A percentile compares a stretch with the other conserved stretches of the same genome.
phyloP scores from a whole-genome alignment of 208 protist genomes.

The Trypanosoma grayi region DNA sequence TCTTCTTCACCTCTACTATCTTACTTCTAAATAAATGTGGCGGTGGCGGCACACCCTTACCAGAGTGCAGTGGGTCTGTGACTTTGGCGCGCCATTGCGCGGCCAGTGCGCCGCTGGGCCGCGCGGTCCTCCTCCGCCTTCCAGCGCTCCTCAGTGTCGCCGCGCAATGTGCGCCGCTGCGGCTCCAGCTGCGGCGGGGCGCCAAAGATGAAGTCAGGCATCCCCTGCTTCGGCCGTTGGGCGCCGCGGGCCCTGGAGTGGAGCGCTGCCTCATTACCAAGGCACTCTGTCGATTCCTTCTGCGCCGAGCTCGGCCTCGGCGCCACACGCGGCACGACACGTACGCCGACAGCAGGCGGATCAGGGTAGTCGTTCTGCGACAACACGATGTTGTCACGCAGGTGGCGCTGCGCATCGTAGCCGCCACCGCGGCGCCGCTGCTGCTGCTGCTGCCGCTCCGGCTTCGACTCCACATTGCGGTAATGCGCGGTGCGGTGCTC shows the following conservation, averaged over 20 bases:
- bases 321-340: constrained; percentile 25
- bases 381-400: constrained; percentile 41
- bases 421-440: neutral
- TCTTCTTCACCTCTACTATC: no score
- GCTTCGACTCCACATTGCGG: constrained; percentile 30
- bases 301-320: constrained; percentile 36
- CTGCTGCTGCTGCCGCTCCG: neutral
- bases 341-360: constrained; percentile 61
- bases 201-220: constrained; percentile 50
- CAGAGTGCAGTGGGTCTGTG: constrained; percentile 63
- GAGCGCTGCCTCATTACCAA: constrained; percentile 14
- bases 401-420: neutral
- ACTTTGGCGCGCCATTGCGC: constrained; percentile 40
- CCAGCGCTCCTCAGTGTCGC: constrained; percentile 50
- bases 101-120: constrained; percentile 49
- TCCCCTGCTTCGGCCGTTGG: constrained; percentile 23
- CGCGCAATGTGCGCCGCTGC: constrained; percentile 28
- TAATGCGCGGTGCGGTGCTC: constrained; percentile 35
- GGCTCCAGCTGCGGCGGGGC: constrained; percentile 14
- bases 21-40: no score
- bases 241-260: constrained; percentile 25
- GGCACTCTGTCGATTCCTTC: constrained; percentile 15
- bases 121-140: constrained; percentile 31
- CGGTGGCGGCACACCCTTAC: no score
- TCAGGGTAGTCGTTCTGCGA: constrained; percentile 56